Evolutionary conservation across 306 rosid genomes (phyloP), one percentile per base, ranked within the genome.

Genomic region (Trifolium repens): DNA sequence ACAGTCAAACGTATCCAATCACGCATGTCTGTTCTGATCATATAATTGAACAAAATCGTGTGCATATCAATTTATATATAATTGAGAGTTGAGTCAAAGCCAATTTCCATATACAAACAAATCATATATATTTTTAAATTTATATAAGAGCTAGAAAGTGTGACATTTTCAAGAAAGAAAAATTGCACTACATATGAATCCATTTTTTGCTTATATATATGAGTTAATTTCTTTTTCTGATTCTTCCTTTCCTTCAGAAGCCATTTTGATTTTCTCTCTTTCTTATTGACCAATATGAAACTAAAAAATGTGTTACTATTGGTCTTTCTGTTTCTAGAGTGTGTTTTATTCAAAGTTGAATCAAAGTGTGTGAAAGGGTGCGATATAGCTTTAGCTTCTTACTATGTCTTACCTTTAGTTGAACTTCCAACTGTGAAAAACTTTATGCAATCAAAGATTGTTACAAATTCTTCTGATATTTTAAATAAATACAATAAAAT

Each of bases 321-420:
- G 12, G 63, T 65, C 66, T 32, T 86, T 53, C 43, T 88, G 32
- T 37, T 83, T 50, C 12, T 84, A 7, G 39, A 67, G n/a, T 74
- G 61, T 39, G 67, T 75, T 10, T 70, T 71, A 55, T 57, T 39
- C 61, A 74, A 32, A 9, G 91, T 78, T 9, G 84, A 86, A 69
- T 78, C 98, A 9, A 76, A 73, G 43, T 93, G 97, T 77, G 42
- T 77, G 14, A 71, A 70, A 32, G 78, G 79, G 10, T 93, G 98
- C 79, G 83, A 27, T 9, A 22, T 80, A 74, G 98, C 98, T 75
- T 58, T 89, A 49, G 98, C 88, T 70, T 93, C 97, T 1, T 89
- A 86, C 78, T 76, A 57, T 44, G 58, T 85, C 5, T 6, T 14
- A 78, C 4, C 7, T 3, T 3, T 1, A 0, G 0, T 34, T 40